phyloP scores from a whole-genome alignment of 2,329 filamentous ascomycete genomes.

The Cladophialophora psammophila region DNA sequence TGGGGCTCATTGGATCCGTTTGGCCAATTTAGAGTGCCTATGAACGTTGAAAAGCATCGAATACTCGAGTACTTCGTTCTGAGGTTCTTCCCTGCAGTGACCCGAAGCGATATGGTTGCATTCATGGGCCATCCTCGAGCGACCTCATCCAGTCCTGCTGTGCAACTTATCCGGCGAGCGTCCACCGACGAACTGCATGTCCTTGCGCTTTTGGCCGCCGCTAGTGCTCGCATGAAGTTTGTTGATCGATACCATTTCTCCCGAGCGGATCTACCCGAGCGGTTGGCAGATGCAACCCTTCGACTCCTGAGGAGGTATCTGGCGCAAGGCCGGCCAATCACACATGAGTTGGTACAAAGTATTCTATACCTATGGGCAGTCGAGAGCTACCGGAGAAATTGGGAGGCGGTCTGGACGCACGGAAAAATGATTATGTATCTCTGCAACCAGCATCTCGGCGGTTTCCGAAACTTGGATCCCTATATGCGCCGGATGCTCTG shows the following conservation, averaged over 20 bases:
- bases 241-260: slow-evolving; percentile 26
- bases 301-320: slow-evolving; percentile 25
- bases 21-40: slow-evolving; percentile 29
- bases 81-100: slow-evolving; percentile 33
- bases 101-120: slow-evolving; percentile 23
- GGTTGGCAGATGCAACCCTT: slow-evolving; percentile 23
- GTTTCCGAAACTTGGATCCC: slow-evolving; percentile 28
- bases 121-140: slow-evolving; percentile 23
- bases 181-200: slow-evolving; percentile 26
- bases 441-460: slow-evolving; percentile 25
- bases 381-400: slow-evolving; percentile 33
- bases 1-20: slow-evolving; percentile 27
- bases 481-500: slow-evolving; percentile 31
- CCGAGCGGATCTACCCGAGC: slow-evolving; percentile 27
- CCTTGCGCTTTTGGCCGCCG: slow-evolving; percentile 24
- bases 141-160: slow-evolving; percentile 16
- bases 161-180: slow-evolving; percentile 24
- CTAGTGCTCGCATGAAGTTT: slow-evolving; percentile 31
- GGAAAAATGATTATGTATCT: slow-evolving; percentile 29
- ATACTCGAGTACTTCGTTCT: slow-evolving; percentile 32
- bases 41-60: slow-evolving; percentile 29
- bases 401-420: slow-evolving; percentile 27
- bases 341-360: slow-evolving; percentile 29
- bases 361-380: slow-evolving; percentile 31
- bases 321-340: slow-evolving; percentile 21